Evolutionary conservation across 768 basidiomycete species (phyloP).

Genomic region (Lentinula guzmanii): DNA sequence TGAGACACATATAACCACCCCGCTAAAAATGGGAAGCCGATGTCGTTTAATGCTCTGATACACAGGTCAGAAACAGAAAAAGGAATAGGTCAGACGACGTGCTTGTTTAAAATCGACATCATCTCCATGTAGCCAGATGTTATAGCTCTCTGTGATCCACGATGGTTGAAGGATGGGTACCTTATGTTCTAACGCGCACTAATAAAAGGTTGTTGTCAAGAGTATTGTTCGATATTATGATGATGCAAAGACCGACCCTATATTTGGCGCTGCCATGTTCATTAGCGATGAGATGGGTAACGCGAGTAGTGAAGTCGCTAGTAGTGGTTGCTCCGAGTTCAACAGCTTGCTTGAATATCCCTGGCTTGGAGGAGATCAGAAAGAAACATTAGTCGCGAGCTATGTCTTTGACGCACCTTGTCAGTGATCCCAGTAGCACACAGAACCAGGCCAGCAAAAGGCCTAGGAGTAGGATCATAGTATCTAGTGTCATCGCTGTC

Average conservation of each 20-base stretch:
- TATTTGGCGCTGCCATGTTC: slow-evolving; percentile 85
- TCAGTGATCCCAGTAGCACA: slow-evolving; percentile 77
- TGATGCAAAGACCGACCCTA: slow-evolving; percentile 37
- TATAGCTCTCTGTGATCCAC: slow-evolving; percentile 72
- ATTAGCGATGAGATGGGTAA: slow-evolving; percentile 85
- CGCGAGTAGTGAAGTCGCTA: slow-evolving; percentile 72
- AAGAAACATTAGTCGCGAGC: neutral
- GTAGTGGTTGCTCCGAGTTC: slow-evolving; percentile 74
- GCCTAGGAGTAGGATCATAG: slow-evolving; percentile 52
- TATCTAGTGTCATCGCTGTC: slow-evolving; percentile 39
- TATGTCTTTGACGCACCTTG: slow-evolving; percentile 38
- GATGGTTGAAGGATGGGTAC: slow-evolving; percentile 74
- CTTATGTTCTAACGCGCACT: slow-evolving; percentile 81
- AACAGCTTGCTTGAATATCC: slow-evolving; percentile 67
- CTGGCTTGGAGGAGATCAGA: slow-evolving; percentile 36
- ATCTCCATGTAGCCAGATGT: slow-evolving; percentile 73
- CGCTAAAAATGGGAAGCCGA: slow-evolving; percentile 69
- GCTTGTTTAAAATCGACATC: slow-evolving; percentile 69
- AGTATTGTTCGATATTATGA: neutral
- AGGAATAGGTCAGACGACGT: slow-evolving; percentile 11
- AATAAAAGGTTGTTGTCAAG: neutral
- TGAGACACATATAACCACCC: slow-evolving; percentile 65
- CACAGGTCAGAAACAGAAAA: neutral
- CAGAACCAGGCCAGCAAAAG: slow-evolving; percentile 57
- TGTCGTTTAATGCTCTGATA: slow-evolving; percentile 51